Evolutionary conservation across 345 rosid genomes (phyloP).

Genomic region (Anastatica hierochuntica): DNA sequence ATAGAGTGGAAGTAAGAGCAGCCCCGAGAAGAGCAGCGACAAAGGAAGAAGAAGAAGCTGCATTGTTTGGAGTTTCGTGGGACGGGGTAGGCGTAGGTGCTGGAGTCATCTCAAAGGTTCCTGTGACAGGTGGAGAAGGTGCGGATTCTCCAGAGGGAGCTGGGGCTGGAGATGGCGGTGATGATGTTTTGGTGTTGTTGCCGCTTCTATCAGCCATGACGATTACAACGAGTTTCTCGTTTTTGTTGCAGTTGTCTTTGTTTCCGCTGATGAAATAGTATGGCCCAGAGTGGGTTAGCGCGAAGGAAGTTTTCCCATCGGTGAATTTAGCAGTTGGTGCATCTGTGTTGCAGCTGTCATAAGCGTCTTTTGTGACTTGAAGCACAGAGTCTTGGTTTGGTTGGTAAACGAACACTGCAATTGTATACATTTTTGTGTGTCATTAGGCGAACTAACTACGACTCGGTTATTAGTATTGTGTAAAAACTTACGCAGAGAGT

Average conservation of each 20-base stretch:
- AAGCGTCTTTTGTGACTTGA: slow-evolving; percentile 38
- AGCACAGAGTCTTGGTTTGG: slow-evolving; percentile 50
- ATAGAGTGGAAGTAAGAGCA: slow-evolving; percentile 38
- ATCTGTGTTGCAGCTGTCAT: slow-evolving; percentile 36
- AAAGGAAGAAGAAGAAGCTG: slow-evolving; percentile 30
- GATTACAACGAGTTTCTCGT: slow-evolving; percentile 40
- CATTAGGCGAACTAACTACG: background rate
- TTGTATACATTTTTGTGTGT: background rate
- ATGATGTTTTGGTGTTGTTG: slow-evolving; percentile 18
- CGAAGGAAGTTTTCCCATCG: slow-evolving; percentile 49
- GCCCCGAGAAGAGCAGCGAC: slow-evolving; percentile 38
- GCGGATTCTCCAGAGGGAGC: slow-evolving; percentile 41
- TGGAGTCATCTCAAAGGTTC: slow-evolving; percentile 31
- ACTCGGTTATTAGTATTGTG: background rate
- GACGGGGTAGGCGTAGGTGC: slow-evolving; percentile 41
- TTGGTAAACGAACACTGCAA: slow-evolving; percentile 51
- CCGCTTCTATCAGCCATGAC: slow-evolving; percentile 66
- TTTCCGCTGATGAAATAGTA: slow-evolving; percentile 61
- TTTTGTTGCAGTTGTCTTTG: slow-evolving; percentile 46
- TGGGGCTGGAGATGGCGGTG: slow-evolving; percentile 39
- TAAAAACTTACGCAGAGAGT: slow-evolving; percentile 54
- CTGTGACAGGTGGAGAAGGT: slow-evolving; percentile 44
- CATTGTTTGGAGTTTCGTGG: slow-evolving; percentile 20
- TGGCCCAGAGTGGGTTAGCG: slow-evolving; percentile 42
- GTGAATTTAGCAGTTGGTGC: slow-evolving; percentile 21